phyloP scores from a whole-genome alignment of 2,329 filamentous ascomycete genomes.

The Penicillium sp. region DNA sequence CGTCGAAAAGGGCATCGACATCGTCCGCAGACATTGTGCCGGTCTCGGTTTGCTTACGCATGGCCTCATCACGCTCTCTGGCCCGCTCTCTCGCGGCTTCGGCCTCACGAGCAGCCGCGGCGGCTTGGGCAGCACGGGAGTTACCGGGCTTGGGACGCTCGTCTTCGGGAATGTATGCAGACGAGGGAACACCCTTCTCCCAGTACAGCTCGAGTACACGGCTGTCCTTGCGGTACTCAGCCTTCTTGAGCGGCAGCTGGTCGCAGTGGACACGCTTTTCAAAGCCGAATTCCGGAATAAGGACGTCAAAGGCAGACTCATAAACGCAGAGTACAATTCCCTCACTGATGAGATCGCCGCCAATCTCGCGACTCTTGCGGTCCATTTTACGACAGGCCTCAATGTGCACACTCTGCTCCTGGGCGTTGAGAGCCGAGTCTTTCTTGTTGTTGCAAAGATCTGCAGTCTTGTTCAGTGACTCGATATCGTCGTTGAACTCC shows the following conservation, averaged over 20 bases:
- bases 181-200: constrained; percentile 98
- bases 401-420: constrained; percentile 98
- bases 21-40: constrained; percentile 91
- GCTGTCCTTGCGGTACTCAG: constrained; percentile 97
- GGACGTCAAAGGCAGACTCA: constrained; percentile 95
- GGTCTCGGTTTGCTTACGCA: constrained; percentile 91
- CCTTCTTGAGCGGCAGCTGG: constrained; percentile 94
- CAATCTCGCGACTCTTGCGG: constrained; percentile 78
- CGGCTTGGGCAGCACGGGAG: constrained; percentile 71
- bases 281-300: constrained; percentile 97
- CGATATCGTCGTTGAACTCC: constrained; percentile 86
- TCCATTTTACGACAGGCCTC: constrained; percentile 97
- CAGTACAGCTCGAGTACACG: constrained; percentile 94
- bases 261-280: constrained; percentile 99
- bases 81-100: constrained; percentile 78
- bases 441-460: constrained; percentile 99
- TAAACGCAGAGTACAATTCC: constrained; percentile 97
- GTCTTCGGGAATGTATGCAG: constrained; percentile 93
- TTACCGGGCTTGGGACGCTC: constrained; percentile 85
- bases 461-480: constrained; percentile 84
- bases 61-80: constrained; percentile 85
- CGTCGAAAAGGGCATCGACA: constrained; percentile 92
- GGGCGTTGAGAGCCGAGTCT: constrained; percentile 93
- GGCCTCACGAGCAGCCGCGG: constrained; percentile 74
- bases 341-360: constrained; percentile 90